Percentiles rank a stretch among this genome's conserved stretches.
These are phyloP conservation scores for Phanerochaete sordida DNA, from an alignment of 768 basidiomycete species.

Conservation along the genomic window DNA sequence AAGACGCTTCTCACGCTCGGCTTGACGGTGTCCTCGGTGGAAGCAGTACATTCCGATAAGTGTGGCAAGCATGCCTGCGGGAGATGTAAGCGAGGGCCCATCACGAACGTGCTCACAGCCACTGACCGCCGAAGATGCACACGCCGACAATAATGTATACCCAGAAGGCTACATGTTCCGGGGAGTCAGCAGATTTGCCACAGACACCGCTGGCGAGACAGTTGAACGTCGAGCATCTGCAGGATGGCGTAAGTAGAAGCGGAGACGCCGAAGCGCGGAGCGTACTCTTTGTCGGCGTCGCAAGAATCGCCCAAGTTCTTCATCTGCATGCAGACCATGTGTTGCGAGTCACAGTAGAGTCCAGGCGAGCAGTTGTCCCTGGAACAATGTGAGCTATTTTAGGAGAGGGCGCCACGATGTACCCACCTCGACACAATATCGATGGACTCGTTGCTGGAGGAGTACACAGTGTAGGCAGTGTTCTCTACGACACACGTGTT, in stretches of 20 bases:
- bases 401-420: neutral
- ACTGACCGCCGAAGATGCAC: constrained; percentile 66
- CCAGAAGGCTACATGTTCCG: constrained; percentile 61
- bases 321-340: constrained; percentile 52
- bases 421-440: constrained; percentile 78
- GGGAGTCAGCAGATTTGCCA: constrained; percentile 53
- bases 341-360: constrained; percentile 68
- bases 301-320: constrained; percentile 61
- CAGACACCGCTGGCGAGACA: constrained; percentile 63
- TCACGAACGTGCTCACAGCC: constrained; percentile 16
- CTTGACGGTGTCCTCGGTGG: constrained; percentile 68
- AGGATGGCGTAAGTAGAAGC: neutral
- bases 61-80: constrained; percentile 70
- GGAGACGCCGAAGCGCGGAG: constrained; percentile 9
- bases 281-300: constrained; percentile 55
- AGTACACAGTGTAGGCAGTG: constrained; percentile 71
- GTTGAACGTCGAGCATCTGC: constrained; percentile 74
- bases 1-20: constrained; percentile 77
- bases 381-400: neutral
- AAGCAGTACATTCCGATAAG: constrained; percentile 65
- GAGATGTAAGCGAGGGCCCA: neutral
- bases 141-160: constrained; percentile 71
- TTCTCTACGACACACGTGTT: constrained; percentile 71
- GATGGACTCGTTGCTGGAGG: constrained; percentile 53
- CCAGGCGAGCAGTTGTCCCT: constrained; percentile 74